These are phyloP conservation scores for Hemileccinum rubropunctum DNA, from an alignment of 768 basidiomycete genomes.

Conservation along the genomic window DNA sequence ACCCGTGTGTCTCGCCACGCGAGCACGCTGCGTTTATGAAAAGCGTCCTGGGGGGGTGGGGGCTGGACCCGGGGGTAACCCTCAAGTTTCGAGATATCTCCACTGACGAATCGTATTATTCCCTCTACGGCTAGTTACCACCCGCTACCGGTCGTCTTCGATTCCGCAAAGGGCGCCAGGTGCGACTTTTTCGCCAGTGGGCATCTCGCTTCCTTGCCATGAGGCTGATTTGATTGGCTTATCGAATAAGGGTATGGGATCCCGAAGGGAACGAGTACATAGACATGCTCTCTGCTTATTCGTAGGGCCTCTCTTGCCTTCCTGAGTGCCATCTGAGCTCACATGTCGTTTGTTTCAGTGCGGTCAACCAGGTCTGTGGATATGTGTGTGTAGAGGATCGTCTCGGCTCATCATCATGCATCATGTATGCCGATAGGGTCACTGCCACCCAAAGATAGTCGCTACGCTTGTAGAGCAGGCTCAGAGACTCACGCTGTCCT, in stretches of 20 bases:
- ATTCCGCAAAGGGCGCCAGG: slow-evolving; percentile 85
- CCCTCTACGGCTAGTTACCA: slow-evolving; percentile 85
- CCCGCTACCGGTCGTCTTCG: slow-evolving; percentile 92
- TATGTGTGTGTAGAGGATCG: background rate
- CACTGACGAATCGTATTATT: slow-evolving; percentile 35
- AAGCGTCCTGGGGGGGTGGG: no score
- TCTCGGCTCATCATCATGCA: slow-evolving; percentile 11
- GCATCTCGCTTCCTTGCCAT: no score
- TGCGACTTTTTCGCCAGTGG: slow-evolving; percentile 50
- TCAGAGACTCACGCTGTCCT: slow-evolving; percentile 87
- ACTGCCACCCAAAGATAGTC: slow-evolving; percentile 90
- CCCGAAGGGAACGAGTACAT: slow-evolving; percentile 95
- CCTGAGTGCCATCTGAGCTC: background rate
- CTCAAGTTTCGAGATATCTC: background rate
- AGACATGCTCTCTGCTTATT: slow-evolving; percentile 97
- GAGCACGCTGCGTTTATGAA: no score
- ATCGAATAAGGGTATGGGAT: slow-evolving; percentile 76
- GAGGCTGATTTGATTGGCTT: slow-evolving; percentile 1
- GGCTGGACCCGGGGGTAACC: no score
- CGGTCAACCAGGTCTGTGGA: slow-evolving; percentile 76
- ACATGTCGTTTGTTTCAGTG: slow-evolving; percentile 40
- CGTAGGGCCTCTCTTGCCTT: slow-evolving; percentile 40
- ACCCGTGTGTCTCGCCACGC: slow-evolving; percentile 7
- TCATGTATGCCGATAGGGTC: slow-evolving; percentile 48
- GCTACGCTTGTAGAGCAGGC: slow-evolving; percentile 80